These are phyloP conservation scores for Biscutella laevigata DNA, from an alignment of 441 rosid genomes.

Conservation along the genomic window DNA sequence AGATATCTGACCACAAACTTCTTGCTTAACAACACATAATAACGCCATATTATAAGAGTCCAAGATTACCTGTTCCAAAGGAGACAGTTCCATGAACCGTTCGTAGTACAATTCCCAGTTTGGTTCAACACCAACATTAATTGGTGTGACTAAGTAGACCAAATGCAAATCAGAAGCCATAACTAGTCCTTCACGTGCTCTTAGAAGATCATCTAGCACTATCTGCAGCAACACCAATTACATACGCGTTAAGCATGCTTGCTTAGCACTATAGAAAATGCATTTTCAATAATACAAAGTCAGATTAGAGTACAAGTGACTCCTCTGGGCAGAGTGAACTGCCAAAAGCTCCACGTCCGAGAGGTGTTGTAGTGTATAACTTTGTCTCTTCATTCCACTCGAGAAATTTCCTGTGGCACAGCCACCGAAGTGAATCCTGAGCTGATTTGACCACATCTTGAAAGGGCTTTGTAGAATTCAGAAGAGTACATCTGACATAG, in stretches of 20 bases:
- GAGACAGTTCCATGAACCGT: conserved; percentile 82
- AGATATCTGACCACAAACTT: conserved; percentile 6
- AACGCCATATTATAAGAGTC: conserved; percentile 6
- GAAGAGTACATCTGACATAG: conserved; percentile 94
- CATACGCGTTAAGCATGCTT: conserved; percentile 17
- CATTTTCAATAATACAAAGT: conserved; percentile 8
- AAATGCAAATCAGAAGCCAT: conserved; percentile 96
- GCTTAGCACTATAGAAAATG: conserved; percentile 4
- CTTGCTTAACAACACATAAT: neutral
- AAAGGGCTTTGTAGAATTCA: conserved; percentile 90
- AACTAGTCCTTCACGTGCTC: conserved; percentile 97
- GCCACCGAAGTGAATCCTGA: conserved; percentile 97
- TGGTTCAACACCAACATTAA: conserved; percentile 89
- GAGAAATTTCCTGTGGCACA: conserved; percentile 83
- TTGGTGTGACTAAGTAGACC: conserved; percentile 87
- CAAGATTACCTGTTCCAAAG: conserved; percentile 72
- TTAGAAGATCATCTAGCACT: conserved; percentile 90
- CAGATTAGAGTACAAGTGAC: conserved; percentile 60
- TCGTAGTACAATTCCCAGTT: conserved; percentile 93
- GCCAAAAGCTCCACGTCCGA: conserved; percentile 98
- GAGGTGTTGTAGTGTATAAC: conserved; percentile 80
- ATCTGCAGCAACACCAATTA: conserved; percentile 45
- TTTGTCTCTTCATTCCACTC: conserved; percentile 94
- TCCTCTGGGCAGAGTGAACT: conserved; percentile 99
- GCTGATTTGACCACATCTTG: conserved; percentile 95